Conservation (phyloP, 257 asterid genomes). For the Plantago major region DNA sequence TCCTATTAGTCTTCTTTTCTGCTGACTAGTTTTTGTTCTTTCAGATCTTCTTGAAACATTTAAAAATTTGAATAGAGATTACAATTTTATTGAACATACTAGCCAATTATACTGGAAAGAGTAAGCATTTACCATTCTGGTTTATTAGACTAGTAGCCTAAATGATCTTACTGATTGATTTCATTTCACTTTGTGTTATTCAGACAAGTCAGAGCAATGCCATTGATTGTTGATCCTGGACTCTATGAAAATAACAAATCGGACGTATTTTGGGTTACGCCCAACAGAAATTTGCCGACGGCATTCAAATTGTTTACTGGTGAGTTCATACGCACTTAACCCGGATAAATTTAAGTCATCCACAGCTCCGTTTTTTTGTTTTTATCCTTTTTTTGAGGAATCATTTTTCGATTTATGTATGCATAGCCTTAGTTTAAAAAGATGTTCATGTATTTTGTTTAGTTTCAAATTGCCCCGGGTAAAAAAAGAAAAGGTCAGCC, state of each 20-base stretch:
- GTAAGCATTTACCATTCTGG: slow-evolving; percentile 40
- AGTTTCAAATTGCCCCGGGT: too few species aligned
- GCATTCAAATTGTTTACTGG: slow-evolving; percentile 91
- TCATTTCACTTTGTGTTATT: not conserved
- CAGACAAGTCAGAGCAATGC: slow-evolving; percentile 14
- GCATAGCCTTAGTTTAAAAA: too few species aligned
- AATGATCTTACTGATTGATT: slow-evolving; percentile 15
- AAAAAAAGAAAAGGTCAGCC: too few species aligned
- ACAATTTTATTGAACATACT: slow-evolving; percentile 90
- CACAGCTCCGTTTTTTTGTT: too few species aligned
- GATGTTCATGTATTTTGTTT: too few species aligned
- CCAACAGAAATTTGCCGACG: slow-evolving; percentile 90
- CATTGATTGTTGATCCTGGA: slow-evolving; percentile 84
- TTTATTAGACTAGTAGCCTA: too few species aligned
- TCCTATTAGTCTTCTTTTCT: not conserved
- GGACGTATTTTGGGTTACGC: slow-evolving; percentile 82
- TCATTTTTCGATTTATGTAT: not conserved
- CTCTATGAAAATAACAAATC: slow-evolving; percentile 77
- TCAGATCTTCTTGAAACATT: slow-evolving; percentile 92
- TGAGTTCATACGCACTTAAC: slow-evolving; percentile 15
- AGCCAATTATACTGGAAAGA: slow-evolving; percentile 99
- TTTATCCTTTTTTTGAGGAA: not conserved
- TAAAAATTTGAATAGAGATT: slow-evolving; percentile 76
- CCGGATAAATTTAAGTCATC: not conserved
- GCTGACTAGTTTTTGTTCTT: slow-evolving; percentile 26